These are phyloP conservation scores for Orbilia blumenaviensis DNA, from an alignment of 2,329 filamentous ascomycete species.

Conservation along the genomic window DNA sequence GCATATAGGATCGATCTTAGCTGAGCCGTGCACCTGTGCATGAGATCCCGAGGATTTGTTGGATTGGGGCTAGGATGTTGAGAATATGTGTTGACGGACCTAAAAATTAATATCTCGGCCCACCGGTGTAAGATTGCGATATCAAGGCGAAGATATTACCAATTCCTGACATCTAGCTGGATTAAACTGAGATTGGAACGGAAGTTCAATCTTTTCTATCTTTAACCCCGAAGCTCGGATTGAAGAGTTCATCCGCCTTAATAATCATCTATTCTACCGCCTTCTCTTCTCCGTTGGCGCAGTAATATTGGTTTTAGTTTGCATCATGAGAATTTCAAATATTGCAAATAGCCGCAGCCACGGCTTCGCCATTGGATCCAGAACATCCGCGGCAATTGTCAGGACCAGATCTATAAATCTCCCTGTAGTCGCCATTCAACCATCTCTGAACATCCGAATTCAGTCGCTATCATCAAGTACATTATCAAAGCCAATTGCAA, in stretches of 20 bases:
- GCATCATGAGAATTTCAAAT: slow-evolving; percentile 51
- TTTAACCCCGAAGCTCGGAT: slow-evolving; percentile 43
- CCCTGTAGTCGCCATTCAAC: background rate
- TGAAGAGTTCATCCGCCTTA: slow-evolving; percentile 26
- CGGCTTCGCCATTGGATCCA: slow-evolving; percentile 20
- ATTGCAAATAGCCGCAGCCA: slow-evolving; percentile 47
- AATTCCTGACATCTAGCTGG: too few relatives aligned
- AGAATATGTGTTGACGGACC: too few relatives aligned
- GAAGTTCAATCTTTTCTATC: background rate
- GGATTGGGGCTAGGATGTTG: too few relatives aligned
- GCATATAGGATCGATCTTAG: too few relatives aligned
- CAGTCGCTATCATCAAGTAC: background rate
- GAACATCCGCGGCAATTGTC: background rate
- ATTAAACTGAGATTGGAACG: background rate
- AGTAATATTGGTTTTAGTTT: background rate
- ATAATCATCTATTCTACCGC: slow-evolving; percentile 8
- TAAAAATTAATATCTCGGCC: too few relatives aligned
- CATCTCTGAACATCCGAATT: background rate
- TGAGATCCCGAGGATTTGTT: too few relatives aligned
- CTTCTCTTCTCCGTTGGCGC: background rate
- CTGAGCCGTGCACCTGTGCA: too few relatives aligned
- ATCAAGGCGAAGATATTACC: too few relatives aligned
- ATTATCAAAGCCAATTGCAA: background rate
- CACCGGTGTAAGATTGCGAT: too few relatives aligned
- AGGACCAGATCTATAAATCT: slow-evolving; percentile 26